Evolutionary conservation across 1,284 basidiomycete genomes (phyloP), one percentile per base, ranked within the genome.

Genomic region (Sparassis latifolia): DNA sequence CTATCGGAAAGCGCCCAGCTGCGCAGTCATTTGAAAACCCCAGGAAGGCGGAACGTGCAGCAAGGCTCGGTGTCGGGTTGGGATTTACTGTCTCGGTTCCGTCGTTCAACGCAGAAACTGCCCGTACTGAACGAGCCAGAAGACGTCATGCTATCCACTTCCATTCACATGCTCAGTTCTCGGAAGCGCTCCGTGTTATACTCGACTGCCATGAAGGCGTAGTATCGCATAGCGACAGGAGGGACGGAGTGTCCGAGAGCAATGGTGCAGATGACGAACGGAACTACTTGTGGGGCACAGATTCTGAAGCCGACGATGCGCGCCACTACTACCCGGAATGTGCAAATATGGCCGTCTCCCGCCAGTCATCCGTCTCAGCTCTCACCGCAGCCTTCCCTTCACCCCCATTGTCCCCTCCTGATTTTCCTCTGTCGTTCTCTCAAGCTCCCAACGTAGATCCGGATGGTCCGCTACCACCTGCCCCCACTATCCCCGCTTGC

Each of bases 381-480:
- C 45, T 52, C 33, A 42, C 50, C n/a, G 45, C 50, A 3, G 50
- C 45, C n/a, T 52, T 52, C 31, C 50, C 50, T 29, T 44, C 45
- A 3, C 50, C 50, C 9, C 50, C 50, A 6, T 32, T 33, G 33
- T 44, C 46, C 5, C 29, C 50, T 5, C 50, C 50, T 29, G 50
- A 44, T 10, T 48, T 52, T n/a, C 46, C 50, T 28, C 50, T 48
- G 30, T 52, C 50, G 6, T 33, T 52, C n/a, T 37, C 35, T 33
- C 44, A 45, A 7, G 30, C 39, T 10, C 32, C 48, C 31, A 44
- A 32, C 2, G 46, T 47, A 10, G 41, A 45, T 12, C 55, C 55
- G 10, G 32, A 52, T 29, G 12, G 54, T 3, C 55, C 55, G 4
- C 52, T 56, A 4, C 55, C 55, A 29, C 54, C 54, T 1, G 49